Evolutionary conservation across 352 stramenopile species (phyloP).

Genomic region (Globisporangium acanthophoron): DNA sequence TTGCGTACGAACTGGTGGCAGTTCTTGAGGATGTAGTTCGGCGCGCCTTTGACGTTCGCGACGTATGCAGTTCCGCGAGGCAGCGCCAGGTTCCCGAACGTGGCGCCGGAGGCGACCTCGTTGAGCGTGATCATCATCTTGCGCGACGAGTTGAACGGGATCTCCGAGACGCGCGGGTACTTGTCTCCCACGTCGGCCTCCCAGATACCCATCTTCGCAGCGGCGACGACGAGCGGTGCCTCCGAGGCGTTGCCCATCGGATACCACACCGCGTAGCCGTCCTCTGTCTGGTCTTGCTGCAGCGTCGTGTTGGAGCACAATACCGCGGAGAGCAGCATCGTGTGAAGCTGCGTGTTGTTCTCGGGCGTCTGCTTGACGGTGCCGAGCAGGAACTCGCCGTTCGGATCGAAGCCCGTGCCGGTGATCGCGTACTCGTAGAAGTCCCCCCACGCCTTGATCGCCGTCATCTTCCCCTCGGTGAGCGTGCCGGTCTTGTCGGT

Average conservation of each 20-base stretch:
- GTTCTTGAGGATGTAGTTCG: slow-evolving; percentile 67
- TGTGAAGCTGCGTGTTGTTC: slow-evolving; percentile 24
- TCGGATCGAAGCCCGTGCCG: slow-evolving; percentile 50
- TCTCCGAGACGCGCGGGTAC: slow-evolving; percentile 81
- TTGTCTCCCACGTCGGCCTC: slow-evolving; percentile 41
- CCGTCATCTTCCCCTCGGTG: slow-evolving; percentile 86
- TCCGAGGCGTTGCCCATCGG: slow-evolving; percentile 72
- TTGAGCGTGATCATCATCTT: slow-evolving; percentile 93
- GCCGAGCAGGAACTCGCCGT: slow-evolving; percentile 44
- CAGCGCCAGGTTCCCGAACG: slow-evolving; percentile 37
- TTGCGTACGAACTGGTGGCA: slow-evolving; percentile 34
- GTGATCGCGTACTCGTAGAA: slow-evolving; percentile 66
- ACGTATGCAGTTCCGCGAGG: slow-evolving; percentile 20
- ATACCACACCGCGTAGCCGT: slow-evolving; percentile 37
- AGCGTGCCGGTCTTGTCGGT: slow-evolving; percentile 95
- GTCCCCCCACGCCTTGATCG: slow-evolving; percentile 69
- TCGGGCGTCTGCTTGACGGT: slow-evolving; percentile 35
- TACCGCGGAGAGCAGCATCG: slow-evolving; percentile 27
- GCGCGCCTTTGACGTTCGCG: slow-evolving; percentile 60
- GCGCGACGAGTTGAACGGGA: slow-evolving; percentile 92
- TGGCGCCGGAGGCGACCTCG: slow-evolving; percentile 24
- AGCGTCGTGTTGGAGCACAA: slow-evolving; percentile 52
- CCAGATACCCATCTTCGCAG: slow-evolving; percentile 61
- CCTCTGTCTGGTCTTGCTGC: slow-evolving; percentile 36
- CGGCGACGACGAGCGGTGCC: slow-evolving; percentile 59